These are phyloP conservation scores for Withania somnifera DNA, from an alignment of 305 asterid species.

Conservation along the genomic window DNA sequence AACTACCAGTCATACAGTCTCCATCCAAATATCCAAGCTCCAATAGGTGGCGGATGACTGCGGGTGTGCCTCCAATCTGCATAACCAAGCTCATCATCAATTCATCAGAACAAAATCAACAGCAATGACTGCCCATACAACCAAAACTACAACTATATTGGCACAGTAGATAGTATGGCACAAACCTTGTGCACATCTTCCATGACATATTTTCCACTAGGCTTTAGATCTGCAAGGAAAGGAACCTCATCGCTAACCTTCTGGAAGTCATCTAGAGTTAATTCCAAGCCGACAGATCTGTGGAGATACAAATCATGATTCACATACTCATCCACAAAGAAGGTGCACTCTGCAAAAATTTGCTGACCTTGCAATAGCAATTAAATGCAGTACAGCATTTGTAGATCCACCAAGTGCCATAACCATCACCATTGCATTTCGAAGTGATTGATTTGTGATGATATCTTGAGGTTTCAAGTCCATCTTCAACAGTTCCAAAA, in stretches of 20 bases:
- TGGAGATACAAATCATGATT: constrained; percentile 26
- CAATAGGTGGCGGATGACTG: constrained; percentile 62
- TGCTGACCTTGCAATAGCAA: constrained; percentile 86
- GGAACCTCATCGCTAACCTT: constrained; percentile 89
- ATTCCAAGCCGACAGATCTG: constrained; percentile 93
- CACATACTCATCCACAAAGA: background rate
- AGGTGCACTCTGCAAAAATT: background rate
- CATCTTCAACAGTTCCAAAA: constrained; percentile 74
- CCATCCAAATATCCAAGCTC: constrained; percentile 72
- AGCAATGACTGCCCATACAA: background rate
- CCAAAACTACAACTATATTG: background rate
- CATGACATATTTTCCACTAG: constrained; percentile 97
- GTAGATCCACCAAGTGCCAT: constrained; percentile 99
- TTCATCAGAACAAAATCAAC: background rate
- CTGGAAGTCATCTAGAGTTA: constrained; percentile 83
- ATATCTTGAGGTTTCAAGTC: constrained; percentile 91
- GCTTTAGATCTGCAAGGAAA: constrained; percentile 95
- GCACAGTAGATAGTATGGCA: background rate
- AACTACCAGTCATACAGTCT: constrained; percentile 80
- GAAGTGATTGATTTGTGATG: constrained; percentile 66
- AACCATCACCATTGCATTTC: constrained; percentile 86
- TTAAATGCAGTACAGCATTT: constrained; percentile 89
- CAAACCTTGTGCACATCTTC: constrained; percentile 92
- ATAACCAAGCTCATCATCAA: background rate
- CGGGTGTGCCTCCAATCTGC: constrained; percentile 97